Percentiles rank a stretch among this genome's conserved stretches.
These are phyloP conservation scores for Trichosporon coremiiforme DNA, from an alignment of 1,284 basidiomycete genomes.

Conservation along the genomic window DNA sequence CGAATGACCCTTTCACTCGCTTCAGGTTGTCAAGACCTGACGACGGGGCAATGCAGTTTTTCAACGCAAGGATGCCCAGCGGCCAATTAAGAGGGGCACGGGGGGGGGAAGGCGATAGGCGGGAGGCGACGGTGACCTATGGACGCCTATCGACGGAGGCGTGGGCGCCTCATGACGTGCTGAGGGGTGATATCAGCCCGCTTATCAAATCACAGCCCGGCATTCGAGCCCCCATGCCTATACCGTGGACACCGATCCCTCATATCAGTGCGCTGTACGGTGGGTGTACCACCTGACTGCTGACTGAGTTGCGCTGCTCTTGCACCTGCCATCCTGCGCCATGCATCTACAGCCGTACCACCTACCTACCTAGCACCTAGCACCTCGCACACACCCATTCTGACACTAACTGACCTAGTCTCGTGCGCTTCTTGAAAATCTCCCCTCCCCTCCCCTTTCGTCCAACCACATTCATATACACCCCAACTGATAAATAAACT, in stretches of 20 bases:
- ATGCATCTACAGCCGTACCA: background rate
- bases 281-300: background rate
- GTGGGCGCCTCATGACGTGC: slow-evolving; percentile 4
- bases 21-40: background rate
- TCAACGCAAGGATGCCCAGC: background rate
- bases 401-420: background rate
- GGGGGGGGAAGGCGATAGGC: background rate
- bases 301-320: too few relatives aligned
- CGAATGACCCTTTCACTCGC: too few relatives aligned
- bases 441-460: background rate
- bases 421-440: background rate
- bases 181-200: background rate
- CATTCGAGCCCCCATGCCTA: background rate
- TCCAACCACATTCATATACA: background rate
- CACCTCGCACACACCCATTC: background rate
- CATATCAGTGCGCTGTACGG: background rate
- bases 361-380: too few relatives aligned
- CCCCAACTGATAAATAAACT: background rate
- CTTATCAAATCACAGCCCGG: slow-evolving; percentile 10
- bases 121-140: background rate
- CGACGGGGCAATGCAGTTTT: slow-evolving; percentile 1
- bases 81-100: background rate
- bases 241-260: background rate
- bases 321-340: background rate
- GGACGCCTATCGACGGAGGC: background rate